phyloP scores from a whole-genome alignment of 345 rosid species.

The Durio zibethinus region DNA sequence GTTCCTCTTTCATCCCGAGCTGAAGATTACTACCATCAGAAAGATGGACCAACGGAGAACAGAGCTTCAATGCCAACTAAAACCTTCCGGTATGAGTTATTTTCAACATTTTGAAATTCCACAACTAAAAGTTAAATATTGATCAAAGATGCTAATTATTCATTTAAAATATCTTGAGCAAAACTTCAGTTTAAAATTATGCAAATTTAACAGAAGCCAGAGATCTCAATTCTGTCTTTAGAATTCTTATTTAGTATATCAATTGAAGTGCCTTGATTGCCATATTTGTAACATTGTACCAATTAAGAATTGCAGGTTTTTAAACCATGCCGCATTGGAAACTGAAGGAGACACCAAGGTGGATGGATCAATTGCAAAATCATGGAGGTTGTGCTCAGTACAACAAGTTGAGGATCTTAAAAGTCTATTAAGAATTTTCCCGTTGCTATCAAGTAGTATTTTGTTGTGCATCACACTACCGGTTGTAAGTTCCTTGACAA shows the following conservation, averaged over 20 bases:
- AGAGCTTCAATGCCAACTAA: conserved; percentile 15
- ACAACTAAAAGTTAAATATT: neutral
- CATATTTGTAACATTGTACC: neutral
- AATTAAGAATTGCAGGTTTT: conserved; percentile 21
- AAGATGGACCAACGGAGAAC: neutral
- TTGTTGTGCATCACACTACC: conserved; percentile 32
- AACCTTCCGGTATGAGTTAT: conserved; percentile 35
- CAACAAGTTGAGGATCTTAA: conserved; percentile 68
- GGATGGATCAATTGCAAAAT: conserved; percentile 28
- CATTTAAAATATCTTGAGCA: neutral
- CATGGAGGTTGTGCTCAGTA: conserved; percentile 51
- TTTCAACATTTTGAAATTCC: neutral
- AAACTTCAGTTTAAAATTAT: too few relatives aligned
- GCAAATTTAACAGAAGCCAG: neutral
- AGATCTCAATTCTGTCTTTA: neutral
- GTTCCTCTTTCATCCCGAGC: too few relatives aligned
- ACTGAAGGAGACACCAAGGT: conserved; percentile 32
- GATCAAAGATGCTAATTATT: too few relatives aligned
- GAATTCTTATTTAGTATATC: neutral
- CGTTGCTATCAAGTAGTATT: conserved; percentile 34
- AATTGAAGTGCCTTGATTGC: neutral
- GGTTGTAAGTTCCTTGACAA: conserved; percentile 25
- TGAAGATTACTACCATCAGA: too few relatives aligned
- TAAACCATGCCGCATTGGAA: conserved; percentile 43
- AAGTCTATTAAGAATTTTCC: conserved; percentile 38